A percentile compares a stretch with the other conserved stretches of the same genome.
phyloP scores from a whole-genome alignment of 176 grass and related monocot species.

The Oryza nivara region DNA sequence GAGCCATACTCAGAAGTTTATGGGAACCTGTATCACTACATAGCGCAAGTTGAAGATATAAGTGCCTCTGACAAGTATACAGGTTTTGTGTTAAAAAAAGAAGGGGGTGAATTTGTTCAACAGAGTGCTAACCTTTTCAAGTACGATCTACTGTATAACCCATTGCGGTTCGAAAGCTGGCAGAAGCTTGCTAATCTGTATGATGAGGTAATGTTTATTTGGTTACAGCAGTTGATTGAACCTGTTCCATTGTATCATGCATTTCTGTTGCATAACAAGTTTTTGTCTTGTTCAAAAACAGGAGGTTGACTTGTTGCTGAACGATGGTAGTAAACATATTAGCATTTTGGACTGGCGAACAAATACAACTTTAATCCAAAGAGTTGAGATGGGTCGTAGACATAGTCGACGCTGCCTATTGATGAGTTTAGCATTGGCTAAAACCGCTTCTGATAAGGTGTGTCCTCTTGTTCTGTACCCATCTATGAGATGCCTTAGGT shows the following conservation, averaged over 20 bases:
- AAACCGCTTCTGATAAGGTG: conserved; percentile 65
- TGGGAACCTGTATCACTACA: conserved; percentile 83
- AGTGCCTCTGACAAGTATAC: conserved; percentile 93
- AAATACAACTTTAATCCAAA: conserved; percentile 72
- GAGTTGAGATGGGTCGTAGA: conserved; percentile 86
- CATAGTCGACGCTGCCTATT: conserved; percentile 84
- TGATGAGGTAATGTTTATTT: conserved; percentile 78
- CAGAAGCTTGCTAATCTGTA: conserved; percentile 93
- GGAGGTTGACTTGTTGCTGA: conserved; percentile 96
- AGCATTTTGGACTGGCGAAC: conserved; percentile 91
- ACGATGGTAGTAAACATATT: conserved; percentile 98
- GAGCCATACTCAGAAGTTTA: conserved; percentile 95
- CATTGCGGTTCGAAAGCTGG: conserved; percentile 88
- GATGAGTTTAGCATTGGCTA: conserved; percentile 76
- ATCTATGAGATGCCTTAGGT: conserved; percentile 19
- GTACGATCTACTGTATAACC: conserved; percentile 95
- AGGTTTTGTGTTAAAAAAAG: conserved; percentile 97
- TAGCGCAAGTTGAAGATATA: conserved; percentile 89
- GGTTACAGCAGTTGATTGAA: conserved; percentile 38
- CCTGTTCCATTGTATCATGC: conserved; percentile 35
- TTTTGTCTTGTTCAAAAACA: conserved; percentile 39
- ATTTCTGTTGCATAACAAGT: conserved; percentile 34
- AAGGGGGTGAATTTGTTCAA: conserved; percentile 95
- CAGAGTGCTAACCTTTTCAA: conserved; percentile 96
- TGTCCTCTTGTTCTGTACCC: conserved; percentile 3